Base-by-base conservation (phyloP, 176 grass and related monocot species). In the Leersia perrieri region DNA sequence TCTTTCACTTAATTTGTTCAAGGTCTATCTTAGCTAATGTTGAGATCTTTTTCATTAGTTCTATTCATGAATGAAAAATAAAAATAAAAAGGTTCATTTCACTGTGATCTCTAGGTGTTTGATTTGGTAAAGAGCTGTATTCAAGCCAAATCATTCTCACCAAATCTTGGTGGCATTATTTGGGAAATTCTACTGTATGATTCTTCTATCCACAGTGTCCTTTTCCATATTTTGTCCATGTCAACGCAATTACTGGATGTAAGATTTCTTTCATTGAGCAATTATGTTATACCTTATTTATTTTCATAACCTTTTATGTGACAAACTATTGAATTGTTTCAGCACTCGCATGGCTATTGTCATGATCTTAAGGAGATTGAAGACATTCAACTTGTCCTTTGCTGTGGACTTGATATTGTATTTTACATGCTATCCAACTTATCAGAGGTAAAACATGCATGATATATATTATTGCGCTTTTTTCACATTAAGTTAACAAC, bases 111-210 rank as follows among this genome's bases (percentile, higher is more conserved):
- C 36, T 70, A 97, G 94, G 88, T 98, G 58, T 82, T 98, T 81
- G 81, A 94, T 89, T 88, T 98, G 78, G 79, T 94, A 16, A 94
- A 85, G 80, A 89, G 77, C 68, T 94, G 90, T 85, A 72, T 93
- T 91, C 84, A 84, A 89, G 79, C 63, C 25, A 80, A 84, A 34
- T 84, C 90, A 63, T 70, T 67, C 13, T 83, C 78, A 31, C 71
- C 86, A 66, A 88, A 74, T 70, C 86, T 94, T 68, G 80, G 90
- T 57, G 75, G 67, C 79, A 88, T 91, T 22, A 82, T 94, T 82
- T 87, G 81, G 84, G 90, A 93, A 68, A 89, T 95, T 85, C 78
- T 98, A 69, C 57, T 94, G 27, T 89, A 85, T 89, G 92, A 98
- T 87, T 91, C 86, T 57, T 94, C 95, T 53, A 65, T 94, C n/a